Conservation (phyloP, 1,139 yeast species). For the Geotrichum carabidarum region DNA sequence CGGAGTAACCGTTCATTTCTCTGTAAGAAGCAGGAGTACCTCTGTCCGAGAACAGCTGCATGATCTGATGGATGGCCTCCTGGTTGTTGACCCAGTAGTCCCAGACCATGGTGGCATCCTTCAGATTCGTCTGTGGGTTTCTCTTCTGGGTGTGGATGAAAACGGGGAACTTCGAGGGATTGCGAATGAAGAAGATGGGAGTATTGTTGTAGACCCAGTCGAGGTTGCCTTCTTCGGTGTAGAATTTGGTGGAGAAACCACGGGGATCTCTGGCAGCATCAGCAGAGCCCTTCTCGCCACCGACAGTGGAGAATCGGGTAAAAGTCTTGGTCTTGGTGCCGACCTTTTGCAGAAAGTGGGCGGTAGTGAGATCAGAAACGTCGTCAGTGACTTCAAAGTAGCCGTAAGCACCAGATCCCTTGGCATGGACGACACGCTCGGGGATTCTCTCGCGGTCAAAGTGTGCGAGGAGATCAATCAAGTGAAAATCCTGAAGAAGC, state of each 20-base stretch:
- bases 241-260: slow-evolving; percentile 77
- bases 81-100: slow-evolving; percentile 61
- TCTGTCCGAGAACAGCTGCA: slow-evolving; percentile 62
- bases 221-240: slow-evolving; percentile 82
- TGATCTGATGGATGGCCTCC: slow-evolving; percentile 59
- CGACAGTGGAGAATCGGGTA: slow-evolving; percentile 82
- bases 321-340: slow-evolving; percentile 74
- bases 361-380: slow-evolving; percentile 63
- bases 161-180: slow-evolving; percentile 82
- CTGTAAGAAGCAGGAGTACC: slow-evolving; percentile 66
- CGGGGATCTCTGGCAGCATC: slow-evolving; percentile 89
- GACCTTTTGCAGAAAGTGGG: slow-evolving; percentile 63
- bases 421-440: slow-evolving; percentile 86
- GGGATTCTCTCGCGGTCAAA: slow-evolving; percentile 86
- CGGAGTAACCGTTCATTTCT: slow-evolving; percentile 70
- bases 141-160: slow-evolving; percentile 85
- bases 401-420: slow-evolving; percentile 85
- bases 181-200: slow-evolving; percentile 80
- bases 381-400: slow-evolving; percentile 79
- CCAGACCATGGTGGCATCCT: slow-evolving; percentile 69
- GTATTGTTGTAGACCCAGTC: slow-evolving; percentile 91
- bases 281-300: slow-evolving; percentile 80
- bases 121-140: slow-evolving; percentile 76
- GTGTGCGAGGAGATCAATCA: slow-evolving; percentile 73
- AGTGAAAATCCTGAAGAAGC: slow-evolving; percentile 70